A percentile compares a stretch with the other conserved stretches of the same genome.
Conservation (phyloP, 208 protist species). For the Lotmaria passim region DNA sequence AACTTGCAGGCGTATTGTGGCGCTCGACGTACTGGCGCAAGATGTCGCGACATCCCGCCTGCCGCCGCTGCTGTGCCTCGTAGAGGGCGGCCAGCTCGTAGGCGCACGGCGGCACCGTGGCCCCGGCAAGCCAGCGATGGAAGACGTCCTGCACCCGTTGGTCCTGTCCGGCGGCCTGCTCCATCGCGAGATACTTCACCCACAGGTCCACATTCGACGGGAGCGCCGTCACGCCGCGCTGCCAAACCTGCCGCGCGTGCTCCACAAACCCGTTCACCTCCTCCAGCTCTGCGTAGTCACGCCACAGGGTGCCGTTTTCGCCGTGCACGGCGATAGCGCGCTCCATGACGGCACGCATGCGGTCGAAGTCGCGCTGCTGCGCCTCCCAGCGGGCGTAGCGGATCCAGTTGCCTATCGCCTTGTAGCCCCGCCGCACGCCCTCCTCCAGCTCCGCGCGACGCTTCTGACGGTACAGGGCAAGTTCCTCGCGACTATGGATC, state of each 20-base stretch:
- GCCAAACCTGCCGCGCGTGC: slow-evolving; percentile 97
- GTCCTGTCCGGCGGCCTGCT: slow-evolving; percentile 96
- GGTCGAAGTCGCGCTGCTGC: slow-evolving; percentile 94
- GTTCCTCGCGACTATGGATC: slow-evolving; percentile 96
- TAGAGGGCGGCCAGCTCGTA: slow-evolving; percentile 95
- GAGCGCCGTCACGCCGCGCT: slow-evolving; percentile 95
- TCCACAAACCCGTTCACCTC: slow-evolving; percentile 96
- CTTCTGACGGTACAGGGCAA: slow-evolving; percentile 93
- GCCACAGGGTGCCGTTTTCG: slow-evolving; percentile 90
- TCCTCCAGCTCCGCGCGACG: slow-evolving; percentile 97
- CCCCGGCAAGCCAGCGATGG: slow-evolving; percentile 94
- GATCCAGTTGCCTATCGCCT: slow-evolving; percentile 88
- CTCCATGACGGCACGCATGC: slow-evolving; percentile 97
- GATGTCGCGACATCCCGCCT: slow-evolving; percentile 55
- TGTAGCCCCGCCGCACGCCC: slow-evolving; percentile 81
- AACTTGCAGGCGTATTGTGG: slow-evolving; percentile 71
- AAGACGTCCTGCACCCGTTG: slow-evolving; percentile 91
- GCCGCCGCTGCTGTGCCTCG: slow-evolving; percentile 64
- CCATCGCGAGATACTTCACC: slow-evolving; percentile 96
- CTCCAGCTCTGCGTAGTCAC: slow-evolving; percentile 99
- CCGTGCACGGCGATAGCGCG: slow-evolving; percentile 92
- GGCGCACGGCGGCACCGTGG: slow-evolving; percentile 63
- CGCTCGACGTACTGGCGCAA: slow-evolving; percentile 74
- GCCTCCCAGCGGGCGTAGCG: slow-evolving; percentile 99
- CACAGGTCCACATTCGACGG: slow-evolving; percentile 97